Evolutionary conservation across 2,329 filamentous ascomycete species (phyloP).

Genomic region (Ampelomyces quisqualis): DNA sequence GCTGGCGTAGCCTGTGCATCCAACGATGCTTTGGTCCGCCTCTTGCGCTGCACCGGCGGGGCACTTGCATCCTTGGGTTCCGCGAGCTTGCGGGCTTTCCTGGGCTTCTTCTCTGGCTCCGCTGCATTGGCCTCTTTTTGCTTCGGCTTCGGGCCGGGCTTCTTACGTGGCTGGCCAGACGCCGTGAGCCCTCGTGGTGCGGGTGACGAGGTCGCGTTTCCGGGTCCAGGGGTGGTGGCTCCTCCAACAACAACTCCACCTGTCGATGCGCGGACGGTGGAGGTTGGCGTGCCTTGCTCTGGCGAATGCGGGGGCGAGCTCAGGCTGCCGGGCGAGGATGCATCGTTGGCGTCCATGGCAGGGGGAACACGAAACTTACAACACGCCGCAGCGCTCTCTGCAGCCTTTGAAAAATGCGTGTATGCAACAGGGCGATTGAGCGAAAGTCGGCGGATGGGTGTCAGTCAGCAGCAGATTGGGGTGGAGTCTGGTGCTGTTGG

Average conservation of each 20-base stretch:
- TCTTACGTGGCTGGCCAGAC: constrained; percentile 44
- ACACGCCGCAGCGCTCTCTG: constrained; percentile 4
- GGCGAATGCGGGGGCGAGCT: constrained; percentile 45
- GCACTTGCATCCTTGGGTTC: constrained; percentile 53
- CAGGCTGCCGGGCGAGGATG: constrained; percentile 41
- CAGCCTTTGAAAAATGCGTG: not conserved
- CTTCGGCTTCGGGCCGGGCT: constrained; percentile 48
- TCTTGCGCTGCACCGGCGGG: constrained; percentile 51
- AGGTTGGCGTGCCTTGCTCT: constrained; percentile 35
- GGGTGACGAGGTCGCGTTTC: constrained; percentile 28
- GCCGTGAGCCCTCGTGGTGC: constrained; percentile 38
- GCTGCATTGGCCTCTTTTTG: constrained; percentile 38
- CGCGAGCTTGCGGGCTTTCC: constrained; percentile 49
- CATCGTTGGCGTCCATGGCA: constrained; percentile 37
- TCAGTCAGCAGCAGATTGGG: no score
- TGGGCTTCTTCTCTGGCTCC: constrained; percentile 46
- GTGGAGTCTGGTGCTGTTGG: no score
- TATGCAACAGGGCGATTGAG: not conserved
- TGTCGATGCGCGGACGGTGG: constrained; percentile 33
- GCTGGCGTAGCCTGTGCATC: constrained; percentile 36
- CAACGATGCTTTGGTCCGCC: constrained; percentile 45
- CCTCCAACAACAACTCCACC: constrained; percentile 35
- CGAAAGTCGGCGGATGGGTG: no score
- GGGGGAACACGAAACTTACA: constrained; percentile 16
- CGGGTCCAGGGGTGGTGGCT: constrained; percentile 34